These are phyloP conservation scores for Jatropha podagrica DNA, from an alignment of 441 rosid genomes.

Conservation along the genomic window DNA sequence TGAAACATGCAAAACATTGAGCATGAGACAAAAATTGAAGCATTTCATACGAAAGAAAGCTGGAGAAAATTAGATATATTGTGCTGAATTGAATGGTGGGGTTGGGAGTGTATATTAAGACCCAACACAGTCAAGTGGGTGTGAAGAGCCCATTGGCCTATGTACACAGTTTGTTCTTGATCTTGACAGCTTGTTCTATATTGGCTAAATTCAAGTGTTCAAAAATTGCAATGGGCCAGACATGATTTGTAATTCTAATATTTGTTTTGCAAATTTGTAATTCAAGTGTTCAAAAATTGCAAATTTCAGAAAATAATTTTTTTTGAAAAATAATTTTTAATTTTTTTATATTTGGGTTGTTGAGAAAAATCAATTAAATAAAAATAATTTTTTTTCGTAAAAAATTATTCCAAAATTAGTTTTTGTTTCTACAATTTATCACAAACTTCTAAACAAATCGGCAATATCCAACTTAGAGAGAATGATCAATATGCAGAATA, in stretches of 20 bases:
- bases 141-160: conserved; percentile 14
- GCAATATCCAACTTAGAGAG: too few species aligned
- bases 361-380: too few species aligned
- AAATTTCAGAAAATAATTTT: too few species aligned
- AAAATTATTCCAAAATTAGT: too few species aligned
- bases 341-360: too few species aligned
- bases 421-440: too few species aligned
- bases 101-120: conserved; percentile 1
- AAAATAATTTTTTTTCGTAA: too few species aligned
- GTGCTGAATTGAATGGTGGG: background rate
- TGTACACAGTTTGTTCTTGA: background rate
- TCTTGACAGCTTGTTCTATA: conserved; percentile 13
- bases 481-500: too few species aligned
- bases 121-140: conserved; percentile 13
- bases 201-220: background rate
- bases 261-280: background rate
- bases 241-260: background rate
- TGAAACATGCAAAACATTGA: background rate
- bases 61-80: background rate
- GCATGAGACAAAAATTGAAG: background rate
- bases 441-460: too few species aligned
- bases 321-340: too few species aligned
- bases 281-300: too few species aligned
- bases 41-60: background rate
- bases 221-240: conserved; percentile 18